Base-by-base conservation (phyloP, 176 grass and related monocot species). In the Bothriochloa decipiens region DNA sequence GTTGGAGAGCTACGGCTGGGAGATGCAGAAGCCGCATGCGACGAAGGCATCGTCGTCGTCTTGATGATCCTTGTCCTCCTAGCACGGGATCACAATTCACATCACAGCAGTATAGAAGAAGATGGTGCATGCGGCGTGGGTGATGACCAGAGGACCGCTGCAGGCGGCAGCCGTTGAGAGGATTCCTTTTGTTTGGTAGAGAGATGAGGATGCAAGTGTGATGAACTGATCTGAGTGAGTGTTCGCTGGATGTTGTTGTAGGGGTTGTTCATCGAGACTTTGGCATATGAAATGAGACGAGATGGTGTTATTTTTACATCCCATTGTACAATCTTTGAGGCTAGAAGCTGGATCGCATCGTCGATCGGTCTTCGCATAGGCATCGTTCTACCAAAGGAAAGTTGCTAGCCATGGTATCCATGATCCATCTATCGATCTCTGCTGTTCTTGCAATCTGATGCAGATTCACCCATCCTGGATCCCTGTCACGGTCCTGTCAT, bases 1-100 rank as follows among this genome's bases (percentile, higher is more conserved):
- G 83, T 97, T 90, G 4, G 92, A 86, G 84, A 91, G 92, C 75
- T 92, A 79, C 78, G 71, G 84, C 81, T 94, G 86, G 81, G 90
- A 86, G 77, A 53, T 73, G 79, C 72, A 50, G n/a, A n/a, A n/a
- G n/a, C n/a, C n/a, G 76, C 75, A 40, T 25, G 36, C 67, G 47
- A 28, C 58, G 0, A 83, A 61, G n/a, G 60, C 73, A 0, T 11
- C 72, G 0, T 64, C 84, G 2, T 79, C 81, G 43, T 49, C 23
- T 29, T 84, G 46, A 50, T 49, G n/a, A n/a, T n/a, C 8, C 50
- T 57, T 25, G 11, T 63, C 60, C 11, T 13, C 27, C 4, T n/a
- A n/a, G n/a, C n/a, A n/a, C n/a, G n/a, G n/a, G 62, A 65, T 65
- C n/a, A 61, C 58, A 0, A 25, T 64, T 12, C 69, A 29, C 67